Base-by-base conservation (phyloP, 106 monocot species). In the Gastrodia elata region DNA sequence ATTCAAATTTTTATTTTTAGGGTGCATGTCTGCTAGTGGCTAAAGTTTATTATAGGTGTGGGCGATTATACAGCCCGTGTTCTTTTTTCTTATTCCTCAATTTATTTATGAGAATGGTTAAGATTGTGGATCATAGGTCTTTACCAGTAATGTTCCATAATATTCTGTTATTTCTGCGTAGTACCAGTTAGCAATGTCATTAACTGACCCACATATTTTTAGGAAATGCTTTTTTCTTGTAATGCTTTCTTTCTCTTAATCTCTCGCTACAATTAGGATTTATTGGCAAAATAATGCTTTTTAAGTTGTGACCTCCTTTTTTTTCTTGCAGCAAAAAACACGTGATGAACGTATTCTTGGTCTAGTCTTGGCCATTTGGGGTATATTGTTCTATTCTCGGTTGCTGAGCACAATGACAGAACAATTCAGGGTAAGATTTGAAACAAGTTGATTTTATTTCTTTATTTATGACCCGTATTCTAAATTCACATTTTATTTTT, bases 331-430 rank as follows among this genome's bases (percentile, higher is more conserved):
- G 98, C 90, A 98, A 93, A 98, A 87, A 77, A 98, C 98, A 68
- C 91, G 88, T 71, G 52, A 88, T 77, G 93, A 98, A 74, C 93
- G 93, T 75, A 73, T 93, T 70, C 72, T 98, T 78, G 98, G 98
- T 15, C 83, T 98, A 77, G 57, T 90, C 64, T 91, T 98, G 80
- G 91, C 98, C 64, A 73, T 98, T 34, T 98, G 93, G 93, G 93
- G 93, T 6, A 83, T 98, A 73, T 78, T 98, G 68, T 98, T 98
- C 76, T 98, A 98, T 73, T 93, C 98, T 14, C 93, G 98, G 11
- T 84, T 98, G 65, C 76, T 98, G 78, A 84, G 98, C 71, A 93
- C 93, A 30, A 88, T 85, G 83, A 87, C 91, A 9, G 98, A 98
- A 80, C 98, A 98, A 40, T 98, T 98, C 71, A 93, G 98, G 77